Evolutionary conservation across 306 rosid genomes (phyloP).

Genomic region (Comarum palustre): DNA sequence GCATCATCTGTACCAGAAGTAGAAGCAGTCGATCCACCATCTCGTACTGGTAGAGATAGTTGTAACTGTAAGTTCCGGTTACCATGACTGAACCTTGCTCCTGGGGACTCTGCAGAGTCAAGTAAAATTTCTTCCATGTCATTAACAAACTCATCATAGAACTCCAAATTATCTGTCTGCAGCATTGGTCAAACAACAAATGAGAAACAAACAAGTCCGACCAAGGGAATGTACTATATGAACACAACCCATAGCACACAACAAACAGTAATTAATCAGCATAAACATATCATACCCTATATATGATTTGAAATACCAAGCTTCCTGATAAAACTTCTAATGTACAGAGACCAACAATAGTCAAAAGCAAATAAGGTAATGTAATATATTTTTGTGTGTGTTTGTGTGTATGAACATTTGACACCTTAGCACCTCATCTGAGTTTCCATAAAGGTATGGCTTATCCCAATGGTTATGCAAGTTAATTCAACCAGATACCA

Average conservation of each 20-base stretch:
- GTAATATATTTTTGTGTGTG: not conserved
- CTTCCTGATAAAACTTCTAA: not conserved
- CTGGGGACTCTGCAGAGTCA: slow-evolving; percentile 67
- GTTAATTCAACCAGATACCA: not conserved
- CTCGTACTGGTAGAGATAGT: slow-evolving; percentile 61
- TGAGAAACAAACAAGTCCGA: slow-evolving; percentile 11
- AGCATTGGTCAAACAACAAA: slow-evolving; percentile 27
- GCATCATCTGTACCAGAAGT: slow-evolving; percentile 64
- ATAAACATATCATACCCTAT: not conserved
- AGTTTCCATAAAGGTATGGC: not conserved
- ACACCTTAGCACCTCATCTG: not conserved
- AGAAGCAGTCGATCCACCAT: slow-evolving; percentile 89
- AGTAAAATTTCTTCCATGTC: slow-evolving; percentile 98
- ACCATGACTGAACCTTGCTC: slow-evolving; percentile 48
- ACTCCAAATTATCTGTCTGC: slow-evolving; percentile 70
- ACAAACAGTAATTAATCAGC: not conserved
- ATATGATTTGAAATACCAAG: not conserved
- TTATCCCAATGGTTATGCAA: not conserved
- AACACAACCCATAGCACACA: not conserved
- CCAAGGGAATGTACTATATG: not conserved
- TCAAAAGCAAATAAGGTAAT: not conserved
- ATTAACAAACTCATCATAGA: slow-evolving; percentile 77
- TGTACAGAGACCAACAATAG: not conserved
- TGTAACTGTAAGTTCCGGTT: slow-evolving; percentile 48
- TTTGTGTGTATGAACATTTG: not conserved